Evolutionary conservation across 2,329 filamentous ascomycete genomes (phyloP).

Genomic region (Dothistroma septosporum): DNA sequence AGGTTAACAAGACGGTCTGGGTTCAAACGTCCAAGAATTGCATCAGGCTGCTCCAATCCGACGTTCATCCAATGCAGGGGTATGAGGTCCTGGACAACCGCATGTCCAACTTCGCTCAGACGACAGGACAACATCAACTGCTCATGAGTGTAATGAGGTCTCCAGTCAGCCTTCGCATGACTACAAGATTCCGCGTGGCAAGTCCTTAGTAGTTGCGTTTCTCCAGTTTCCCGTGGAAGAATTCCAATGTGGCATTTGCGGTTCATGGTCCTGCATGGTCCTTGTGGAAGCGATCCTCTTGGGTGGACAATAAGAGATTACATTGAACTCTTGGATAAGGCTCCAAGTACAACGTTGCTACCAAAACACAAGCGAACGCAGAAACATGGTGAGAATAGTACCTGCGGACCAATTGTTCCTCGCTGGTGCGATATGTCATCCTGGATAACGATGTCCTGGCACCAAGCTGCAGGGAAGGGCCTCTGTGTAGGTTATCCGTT

Average conservation of each 20-base stretch:
- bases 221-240: background rate
- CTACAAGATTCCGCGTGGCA: background rate
- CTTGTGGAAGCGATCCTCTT: background rate
- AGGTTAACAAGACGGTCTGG: background rate
- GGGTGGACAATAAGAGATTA: constrained; percentile 13
- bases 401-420: constrained; percentile 37
- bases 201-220: background rate
- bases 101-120: background rate
- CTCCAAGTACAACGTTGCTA: constrained; percentile 18
- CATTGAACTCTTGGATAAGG: constrained; percentile 14
- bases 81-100: background rate
- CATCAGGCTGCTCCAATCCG: background rate
- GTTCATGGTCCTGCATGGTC: background rate
- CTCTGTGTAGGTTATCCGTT: constrained; percentile 7
- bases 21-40: background rate
- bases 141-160: constrained; percentile 4
- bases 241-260: background rate
- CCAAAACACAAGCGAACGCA: constrained; percentile 10
- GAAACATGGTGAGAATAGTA: constrained; percentile 30
- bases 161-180: constrained; percentile 1
- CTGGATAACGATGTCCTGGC: constrained; percentile 24
- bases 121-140: constrained; percentile 10
- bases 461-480: constrained; percentile 26
- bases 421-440: constrained; percentile 38
- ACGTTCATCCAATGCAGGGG: background rate